Evolutionary conservation across 345 rosid species (phyloP).

Genomic region (Hibiscus syriacus): DNA sequence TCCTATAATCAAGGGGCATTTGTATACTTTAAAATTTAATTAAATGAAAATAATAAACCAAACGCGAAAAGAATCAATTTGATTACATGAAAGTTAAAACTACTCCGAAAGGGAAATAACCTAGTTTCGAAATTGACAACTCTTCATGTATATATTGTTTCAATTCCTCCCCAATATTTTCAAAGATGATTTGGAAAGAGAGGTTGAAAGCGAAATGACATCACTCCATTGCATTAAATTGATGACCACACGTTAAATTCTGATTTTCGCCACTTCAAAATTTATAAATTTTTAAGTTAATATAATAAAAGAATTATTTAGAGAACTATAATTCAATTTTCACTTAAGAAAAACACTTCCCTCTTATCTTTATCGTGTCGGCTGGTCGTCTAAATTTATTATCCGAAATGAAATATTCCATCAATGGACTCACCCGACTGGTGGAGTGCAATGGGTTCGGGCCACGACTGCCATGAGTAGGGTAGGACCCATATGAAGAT

Average conservation of each 20-base stretch:
- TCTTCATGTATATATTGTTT: neutral
- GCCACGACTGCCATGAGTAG: neutral
- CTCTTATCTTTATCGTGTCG: too few species aligned
- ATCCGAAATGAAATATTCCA: neutral
- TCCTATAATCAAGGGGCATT: too few species aligned
- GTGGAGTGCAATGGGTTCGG: neutral
- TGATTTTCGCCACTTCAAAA: too few species aligned
- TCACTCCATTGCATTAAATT: too few species aligned
- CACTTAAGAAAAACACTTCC: too few species aligned
- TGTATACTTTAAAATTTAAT: too few species aligned
- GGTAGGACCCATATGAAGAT: constrained; percentile 19
- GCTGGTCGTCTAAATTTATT: neutral
- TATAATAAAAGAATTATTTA: too few species aligned
- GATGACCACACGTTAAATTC: too few species aligned
- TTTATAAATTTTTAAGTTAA: too few species aligned
- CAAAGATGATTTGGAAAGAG: neutral
- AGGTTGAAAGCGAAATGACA: neutral
- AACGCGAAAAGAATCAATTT: too few species aligned
- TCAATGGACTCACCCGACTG: neutral
- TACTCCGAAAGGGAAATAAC: neutral
- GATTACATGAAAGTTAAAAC: neutral
- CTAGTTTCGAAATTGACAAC: neutral
- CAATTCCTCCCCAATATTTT: neutral
- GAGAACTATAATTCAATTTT: too few species aligned
- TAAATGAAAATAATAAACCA: too few species aligned